phyloP scores from a whole-genome alignment of 1,284 basidiomycete species.

The Heliocybe sulcata region DNA sequence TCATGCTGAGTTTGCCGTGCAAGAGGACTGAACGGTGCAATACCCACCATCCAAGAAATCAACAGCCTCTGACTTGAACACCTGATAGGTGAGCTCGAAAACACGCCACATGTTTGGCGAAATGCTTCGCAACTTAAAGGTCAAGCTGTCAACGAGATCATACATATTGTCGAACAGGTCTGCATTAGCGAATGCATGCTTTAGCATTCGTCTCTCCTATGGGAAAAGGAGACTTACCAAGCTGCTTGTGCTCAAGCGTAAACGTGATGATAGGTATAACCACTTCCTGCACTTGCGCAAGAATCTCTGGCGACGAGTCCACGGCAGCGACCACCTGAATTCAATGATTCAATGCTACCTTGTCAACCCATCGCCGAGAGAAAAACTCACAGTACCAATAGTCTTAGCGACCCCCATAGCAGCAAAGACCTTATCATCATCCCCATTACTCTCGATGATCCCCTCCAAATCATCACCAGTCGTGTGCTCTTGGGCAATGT shows the following conservation, averaged over 20 bases:
- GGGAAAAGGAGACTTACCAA: slow-evolving; percentile 37
- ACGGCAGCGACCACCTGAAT: slow-evolving; percentile 62
- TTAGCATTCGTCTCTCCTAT: not conserved
- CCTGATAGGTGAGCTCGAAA: slow-evolving; percentile 75
- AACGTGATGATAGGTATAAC: slow-evolving; percentile 74
- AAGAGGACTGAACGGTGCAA: not conserved
- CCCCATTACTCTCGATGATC: slow-evolving; percentile 40
- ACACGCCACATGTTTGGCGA: slow-evolving; percentile 83
- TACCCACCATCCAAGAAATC: slow-evolving; percentile 77
- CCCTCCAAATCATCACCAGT: slow-evolving; percentile 43
- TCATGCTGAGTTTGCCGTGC: not conserved
- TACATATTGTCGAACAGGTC: slow-evolving; percentile 88
- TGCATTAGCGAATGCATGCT: slow-evolving; percentile 24
- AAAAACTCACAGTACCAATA: slow-evolving; percentile 54
- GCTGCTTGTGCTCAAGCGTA: slow-evolving; percentile 68
- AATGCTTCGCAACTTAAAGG: slow-evolving; percentile 76
- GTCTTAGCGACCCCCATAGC: slow-evolving; percentile 85
- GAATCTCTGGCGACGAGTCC: slow-evolving; percentile 69
- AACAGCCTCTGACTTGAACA: slow-evolving; percentile 81
- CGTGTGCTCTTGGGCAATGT: slow-evolving; percentile 44
- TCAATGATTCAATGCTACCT: slow-evolving; percentile 2
- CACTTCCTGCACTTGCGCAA: slow-evolving; percentile 77
- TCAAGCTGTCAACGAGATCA: slow-evolving; percentile 80
- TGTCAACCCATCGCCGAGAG: not conserved
- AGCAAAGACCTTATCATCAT: slow-evolving; percentile 79